These are phyloP conservation scores for Silene uniflora DNA, from an alignment of 148 eudicot genomes.

Conservation along the genomic window DNA sequence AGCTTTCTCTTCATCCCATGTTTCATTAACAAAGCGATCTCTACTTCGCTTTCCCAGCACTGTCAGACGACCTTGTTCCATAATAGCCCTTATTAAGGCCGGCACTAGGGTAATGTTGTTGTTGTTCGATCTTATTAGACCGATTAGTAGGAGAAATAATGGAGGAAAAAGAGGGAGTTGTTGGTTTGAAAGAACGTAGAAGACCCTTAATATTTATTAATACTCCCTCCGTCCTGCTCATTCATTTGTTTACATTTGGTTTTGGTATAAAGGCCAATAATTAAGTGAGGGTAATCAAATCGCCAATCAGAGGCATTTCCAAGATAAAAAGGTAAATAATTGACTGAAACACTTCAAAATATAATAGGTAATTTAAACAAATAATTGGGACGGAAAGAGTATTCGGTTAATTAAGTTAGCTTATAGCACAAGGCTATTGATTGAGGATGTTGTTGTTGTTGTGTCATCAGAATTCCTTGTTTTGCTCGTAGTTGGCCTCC, in stretches of 20 bases:
- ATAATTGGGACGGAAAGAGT: too few relatives aligned
- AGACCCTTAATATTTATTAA: too few relatives aligned
- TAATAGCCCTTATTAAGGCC: not conserved
- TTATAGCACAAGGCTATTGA: conserved; percentile 17
- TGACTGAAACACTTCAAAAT: too few relatives aligned
- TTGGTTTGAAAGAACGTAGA: conserved; percentile 4
- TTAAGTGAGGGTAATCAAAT: too few relatives aligned
- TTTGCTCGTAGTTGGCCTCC: conserved; percentile 26
- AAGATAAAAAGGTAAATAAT: too few relatives aligned
- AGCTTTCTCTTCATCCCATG: conserved; percentile 81
- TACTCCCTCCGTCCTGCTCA: too few relatives aligned
- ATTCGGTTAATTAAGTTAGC: conserved; percentile 13
- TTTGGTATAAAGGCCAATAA: too few relatives aligned
- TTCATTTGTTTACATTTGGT: too few relatives aligned
- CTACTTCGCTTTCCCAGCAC: conserved; percentile 36
- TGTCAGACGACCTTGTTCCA: conserved; percentile 48
- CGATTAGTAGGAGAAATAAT: conserved; percentile 1
- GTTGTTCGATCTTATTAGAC: too few relatives aligned
- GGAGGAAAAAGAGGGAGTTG: conserved; percentile 18
- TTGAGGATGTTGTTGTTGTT: not conserved
- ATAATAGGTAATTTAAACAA: too few relatives aligned
- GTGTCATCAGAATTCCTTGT: conserved; percentile 19
- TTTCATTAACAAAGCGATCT: conserved; percentile 31
- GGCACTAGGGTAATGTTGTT: too few relatives aligned
- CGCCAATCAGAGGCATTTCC: too few relatives aligned